These are phyloP conservation scores for Anastatica hierochuntica DNA, from an alignment of 345 rosid genomes.

Conservation along the genomic window DNA sequence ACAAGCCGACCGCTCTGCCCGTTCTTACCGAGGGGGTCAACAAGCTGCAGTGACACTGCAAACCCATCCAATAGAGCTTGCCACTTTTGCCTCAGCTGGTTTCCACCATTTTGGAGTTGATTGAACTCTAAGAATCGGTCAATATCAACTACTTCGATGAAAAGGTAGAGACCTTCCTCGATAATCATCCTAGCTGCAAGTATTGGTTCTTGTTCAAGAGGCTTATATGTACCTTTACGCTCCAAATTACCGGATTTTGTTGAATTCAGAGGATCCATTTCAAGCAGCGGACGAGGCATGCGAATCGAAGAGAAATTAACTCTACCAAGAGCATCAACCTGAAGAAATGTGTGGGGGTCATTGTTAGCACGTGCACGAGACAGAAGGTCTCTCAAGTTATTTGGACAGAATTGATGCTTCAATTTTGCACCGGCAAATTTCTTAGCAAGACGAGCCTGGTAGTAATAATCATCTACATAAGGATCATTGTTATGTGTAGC, in stretches of 20 bases:
- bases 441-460: slow-evolving; percentile 84
- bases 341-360: slow-evolving; percentile 88
- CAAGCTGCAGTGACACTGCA: slow-evolving; percentile 74
- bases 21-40: slow-evolving; percentile 67
- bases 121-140: slow-evolving; percentile 74
- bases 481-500: slow-evolving; percentile 95
- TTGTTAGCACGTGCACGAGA: slow-evolving; percentile 57
- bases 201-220: slow-evolving; percentile 90
- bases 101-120: slow-evolving; percentile 71
- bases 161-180: slow-evolving; percentile 82
- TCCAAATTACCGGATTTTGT: slow-evolving; percentile 37
- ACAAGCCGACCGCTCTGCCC: slow-evolving; percentile 31
- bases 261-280: slow-evolving; percentile 68
- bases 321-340: slow-evolving; percentile 96
- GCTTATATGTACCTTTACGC: slow-evolving; percentile 53
- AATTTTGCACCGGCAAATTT: slow-evolving; percentile 58
- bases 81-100: slow-evolving; percentile 52
- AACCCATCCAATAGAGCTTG: slow-evolving; percentile 65
- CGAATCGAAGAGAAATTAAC: slow-evolving; percentile 89
- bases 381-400: slow-evolving; percentile 65
- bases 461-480: slow-evolving; percentile 87
- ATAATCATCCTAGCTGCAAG: slow-evolving; percentile 89
- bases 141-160: slow-evolving; percentile 83
- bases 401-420: slow-evolving; percentile 82
- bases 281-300: slow-evolving; percentile 96